Conservation (phyloP, 2,329 filamentous ascomycete genomes). For the Botrytis deweyae region DNA sequence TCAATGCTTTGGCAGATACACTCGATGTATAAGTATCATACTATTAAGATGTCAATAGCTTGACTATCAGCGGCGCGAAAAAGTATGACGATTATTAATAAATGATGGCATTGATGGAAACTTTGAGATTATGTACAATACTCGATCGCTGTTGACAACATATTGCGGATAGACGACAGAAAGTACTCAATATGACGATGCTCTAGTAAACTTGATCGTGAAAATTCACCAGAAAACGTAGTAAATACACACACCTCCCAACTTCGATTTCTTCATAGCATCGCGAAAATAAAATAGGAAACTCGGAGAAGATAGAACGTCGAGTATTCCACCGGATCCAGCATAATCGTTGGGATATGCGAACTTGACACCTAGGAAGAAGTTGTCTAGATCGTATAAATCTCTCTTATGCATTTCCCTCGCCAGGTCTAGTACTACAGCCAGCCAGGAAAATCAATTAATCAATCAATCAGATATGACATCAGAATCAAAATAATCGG, state of each 20-base stretch:
- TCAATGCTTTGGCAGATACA: background rate
- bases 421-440: background rate
- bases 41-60: too few species aligned
- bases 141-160: background rate
- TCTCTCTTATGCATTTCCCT: background rate
- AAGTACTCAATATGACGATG: background rate
- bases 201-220: background rate
- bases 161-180: background rate
- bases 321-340: background rate
- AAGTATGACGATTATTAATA: too few species aligned
- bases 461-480: background rate
- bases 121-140: background rate
- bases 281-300: too few species aligned
- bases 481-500: background rate
- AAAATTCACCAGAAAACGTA: background rate
- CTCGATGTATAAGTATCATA: background rate
- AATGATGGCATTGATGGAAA: too few species aligned
- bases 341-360: background rate
- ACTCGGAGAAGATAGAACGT: too few species aligned
- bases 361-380: background rate
- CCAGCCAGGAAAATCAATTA: background rate
- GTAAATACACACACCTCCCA: background rate
- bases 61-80: too few species aligned
- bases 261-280: background rate
- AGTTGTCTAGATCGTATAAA: background rate